These are phyloP conservation scores for Beauveria sp. DNA, from an alignment of 2,329 filamentous ascomycete species.

Conservation along the genomic window DNA sequence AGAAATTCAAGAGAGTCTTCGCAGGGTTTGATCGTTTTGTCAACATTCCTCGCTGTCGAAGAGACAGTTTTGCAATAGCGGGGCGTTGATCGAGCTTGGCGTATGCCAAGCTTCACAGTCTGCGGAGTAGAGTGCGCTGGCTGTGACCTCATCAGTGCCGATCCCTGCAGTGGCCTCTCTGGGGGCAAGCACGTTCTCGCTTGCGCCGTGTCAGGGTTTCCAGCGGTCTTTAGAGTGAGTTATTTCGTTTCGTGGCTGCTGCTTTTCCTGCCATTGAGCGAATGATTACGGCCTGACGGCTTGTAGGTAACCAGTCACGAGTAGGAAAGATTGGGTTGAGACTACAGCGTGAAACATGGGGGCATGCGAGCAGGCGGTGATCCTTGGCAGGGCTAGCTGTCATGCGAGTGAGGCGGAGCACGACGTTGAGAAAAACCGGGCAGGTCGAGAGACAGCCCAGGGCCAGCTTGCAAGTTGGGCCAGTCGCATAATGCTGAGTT, in stretches of 20 bases:
- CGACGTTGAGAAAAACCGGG: neutral
- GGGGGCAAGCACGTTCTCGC: too few relatives aligned
- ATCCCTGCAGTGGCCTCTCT: neutral
- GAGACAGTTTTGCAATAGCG: too few relatives aligned
- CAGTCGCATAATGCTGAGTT: neutral
- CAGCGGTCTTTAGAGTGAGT: too few relatives aligned
- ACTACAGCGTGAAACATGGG: neutral
- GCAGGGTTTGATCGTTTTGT: too few relatives aligned
- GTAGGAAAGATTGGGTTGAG: neutral
- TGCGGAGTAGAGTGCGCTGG: neutral
- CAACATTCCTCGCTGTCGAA: too few relatives aligned
- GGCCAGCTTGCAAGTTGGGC: neutral
- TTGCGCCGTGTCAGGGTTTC: too few relatives aligned
- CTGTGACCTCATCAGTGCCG: constrained; percentile 3
- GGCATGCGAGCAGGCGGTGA: neutral
- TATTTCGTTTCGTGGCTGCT: too few relatives aligned
- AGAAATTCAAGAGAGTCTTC: too few relatives aligned
- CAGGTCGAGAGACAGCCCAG: neutral
- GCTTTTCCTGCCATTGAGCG: too few relatives aligned
- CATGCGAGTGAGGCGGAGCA: neutral
- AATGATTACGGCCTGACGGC: too few relatives aligned
- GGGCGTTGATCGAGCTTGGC: neutral
- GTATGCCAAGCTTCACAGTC: neutral
- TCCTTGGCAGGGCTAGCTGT: neutral
- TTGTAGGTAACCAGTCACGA: neutral